Evolutionary conservation across 1,139 yeast genomes (phyloP), one percentile per base, ranked within the genome.

Genomic region (Candida sp.): DNA sequence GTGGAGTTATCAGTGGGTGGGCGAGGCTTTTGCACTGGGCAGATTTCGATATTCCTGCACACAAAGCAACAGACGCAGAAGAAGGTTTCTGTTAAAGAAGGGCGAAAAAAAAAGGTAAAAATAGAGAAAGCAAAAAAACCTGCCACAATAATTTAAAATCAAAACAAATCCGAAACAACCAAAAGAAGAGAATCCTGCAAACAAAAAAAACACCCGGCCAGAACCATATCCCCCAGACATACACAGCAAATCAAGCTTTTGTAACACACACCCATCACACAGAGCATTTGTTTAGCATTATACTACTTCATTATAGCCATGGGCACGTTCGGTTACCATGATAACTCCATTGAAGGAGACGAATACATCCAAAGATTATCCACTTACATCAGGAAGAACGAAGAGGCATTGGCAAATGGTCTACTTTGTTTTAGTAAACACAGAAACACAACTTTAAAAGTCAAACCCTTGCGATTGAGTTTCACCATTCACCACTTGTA

Each of bases 401-500:
- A 77, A 57, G 80, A 71, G 58, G 75, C 72, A 7, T 66, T 77
- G 48, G 82, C 81, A 37, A 77, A 77, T 57, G 81, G 81, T 11
- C 65, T 77, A 37, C 67, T 77, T 39, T 68, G 73, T 53, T 77
- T 74, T 56, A 71, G 78, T 50, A 77, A 74, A 49, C 66, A 60
- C 47, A 63, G 68, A 37, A 49, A 54, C 26, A 51, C 63, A 3
- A 51, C 59, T 42, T 49, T 67, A 38, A 68, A 70, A 48, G 62
- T 72, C 38, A 81, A 53, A 59, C 86, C 89, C 0, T 77, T 83
- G 23, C 66, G 88, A 51, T 68, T 85, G 28, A 78, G 81, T 30
- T 71, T 85, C 51, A 83, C 88, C 30, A 69, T 84, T 28, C 90
- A 85, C 62, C 90, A 86, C 63, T 70, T 85, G 34, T 86, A 83